Base-by-base conservation (phyloP, 257 asterid species). In the Solanum tarijense region DNA sequence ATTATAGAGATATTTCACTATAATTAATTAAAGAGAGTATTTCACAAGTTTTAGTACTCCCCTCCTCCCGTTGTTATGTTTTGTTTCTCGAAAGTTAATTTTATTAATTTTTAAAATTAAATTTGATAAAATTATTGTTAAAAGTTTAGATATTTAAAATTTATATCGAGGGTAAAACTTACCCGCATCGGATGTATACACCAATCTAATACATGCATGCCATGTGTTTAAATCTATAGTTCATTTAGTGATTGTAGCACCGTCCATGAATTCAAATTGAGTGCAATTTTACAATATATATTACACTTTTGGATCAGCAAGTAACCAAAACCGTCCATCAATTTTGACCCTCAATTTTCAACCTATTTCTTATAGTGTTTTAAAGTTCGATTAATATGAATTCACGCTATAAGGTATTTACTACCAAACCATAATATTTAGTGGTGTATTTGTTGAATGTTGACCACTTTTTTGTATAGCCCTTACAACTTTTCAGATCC, bases 391-490 rank as follows among this genome's bases (percentile, higher is more conserved):
- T 9, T 23, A 62, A 2, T 62, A 62, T 9, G 5, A 23, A 23
- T 23, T 62, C 13, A 4, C 13, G 7, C 4, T 60, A 8, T 21
- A 21, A n/a, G 1, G 8, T 25, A n/a, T 65, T 12, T 66, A 25
- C 34, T 14, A 25, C 0, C 35, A 3, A 13, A 27, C 21, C 74
- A 5, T 27, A 12, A 12, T 68, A 16, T 27, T 43, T 41, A 52
- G 32, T 10, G 52, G 52, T 31, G 46, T 85, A 18, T 18, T 52
- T 48, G 60, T 48, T 52, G 90, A 90, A 89, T 76, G 55, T 90
- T 90, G 90, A 90, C 90, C 83, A 31, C 87, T 75, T 88, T 43
- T 36, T 65, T 7, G 46, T 13, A 43, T 6, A 41, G 62, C 4
- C 36, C 14, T 41, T 78, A 2, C 14, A n/a, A 16, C 36, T 78